Percentiles rank a stretch among this genome's conserved stretches.
These are phyloP conservation scores for Tilletia indica DNA, from an alignment of 1,284 basidiomycete species.

Conservation along the genomic window DNA sequence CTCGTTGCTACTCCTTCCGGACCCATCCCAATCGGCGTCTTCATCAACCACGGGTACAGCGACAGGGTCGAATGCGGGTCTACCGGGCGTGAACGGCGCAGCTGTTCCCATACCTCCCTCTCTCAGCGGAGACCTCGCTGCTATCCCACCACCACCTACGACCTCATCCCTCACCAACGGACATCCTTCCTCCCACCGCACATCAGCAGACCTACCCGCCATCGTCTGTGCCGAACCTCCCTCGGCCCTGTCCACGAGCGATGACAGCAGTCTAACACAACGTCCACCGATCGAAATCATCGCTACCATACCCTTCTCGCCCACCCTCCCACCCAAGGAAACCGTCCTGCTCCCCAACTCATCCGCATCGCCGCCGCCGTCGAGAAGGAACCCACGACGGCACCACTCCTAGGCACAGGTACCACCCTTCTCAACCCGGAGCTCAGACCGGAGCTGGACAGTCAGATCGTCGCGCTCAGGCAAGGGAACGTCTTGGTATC, in stretches of 20 bases:
- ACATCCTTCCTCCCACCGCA: background rate
- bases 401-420: no score
- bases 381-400: background rate
- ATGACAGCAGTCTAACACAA: conserved; percentile 53
- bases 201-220: background rate
- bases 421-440: conserved; percentile 14
- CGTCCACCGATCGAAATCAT: conserved; percentile 62
- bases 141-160: background rate
- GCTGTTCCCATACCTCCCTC: background rate
- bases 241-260: no score
- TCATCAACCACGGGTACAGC: no score
- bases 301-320: conserved; percentile 66
- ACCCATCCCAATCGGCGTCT: background rate
- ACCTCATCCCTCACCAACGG: background rate
- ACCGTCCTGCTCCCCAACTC: conserved; percentile 17
- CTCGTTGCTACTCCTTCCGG: conserved; percentile 31
- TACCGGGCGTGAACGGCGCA: conserved; percentile 8
- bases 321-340: conserved; percentile 57
- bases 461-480: conserved; percentile 77
- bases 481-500: conserved; percentile 83
- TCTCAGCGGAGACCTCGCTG: background rate
- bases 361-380: conserved; percentile 9
- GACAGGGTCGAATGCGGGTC: no score
- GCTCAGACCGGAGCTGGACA: conserved; percentile 48
- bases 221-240: conserved; percentile 15